These are phyloP conservation scores for sorghum (Sorghum bicolor) DNA, from an alignment of 176 grass and related monocot genomes.

Conservation along the genomic window DNA sequence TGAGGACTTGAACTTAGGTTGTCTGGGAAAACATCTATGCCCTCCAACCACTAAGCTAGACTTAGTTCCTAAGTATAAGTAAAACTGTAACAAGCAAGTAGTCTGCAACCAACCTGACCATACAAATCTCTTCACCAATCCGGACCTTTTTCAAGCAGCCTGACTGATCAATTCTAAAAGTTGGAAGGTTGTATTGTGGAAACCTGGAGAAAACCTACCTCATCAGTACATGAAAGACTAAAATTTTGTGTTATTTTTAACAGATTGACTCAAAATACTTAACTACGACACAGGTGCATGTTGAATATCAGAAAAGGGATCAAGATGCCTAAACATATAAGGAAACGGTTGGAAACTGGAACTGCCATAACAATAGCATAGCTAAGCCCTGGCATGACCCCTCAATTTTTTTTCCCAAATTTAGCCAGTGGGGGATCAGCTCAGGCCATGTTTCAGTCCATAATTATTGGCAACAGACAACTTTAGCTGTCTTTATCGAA, in stretches of 20 bases:
- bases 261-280: neutral
- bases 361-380: neutral
- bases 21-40: neutral
- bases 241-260: neutral
- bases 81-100: conserved; percentile 17
- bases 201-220: conserved; percentile 61
- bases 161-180: conserved; percentile 75
- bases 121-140: conserved; percentile 91
- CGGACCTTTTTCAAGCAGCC: conserved; percentile 81
- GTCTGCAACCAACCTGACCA: conserved; percentile 68
- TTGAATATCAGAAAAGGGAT: conserved; percentile 21
- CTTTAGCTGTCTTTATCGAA: neutral
- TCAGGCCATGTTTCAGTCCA: neutral
- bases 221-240: conserved; percentile 2
- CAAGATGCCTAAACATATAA: conserved; percentile 4
- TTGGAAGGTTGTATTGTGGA: conserved; percentile 88
- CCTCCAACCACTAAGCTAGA: neutral
- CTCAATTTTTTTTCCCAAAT: neutral
- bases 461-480: neutral
- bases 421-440: neutral
- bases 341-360: neutral
- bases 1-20: neutral
- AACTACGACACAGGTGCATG: neutral
- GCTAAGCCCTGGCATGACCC: neutral
- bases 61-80: neutral